A percentile compares a stretch with the other conserved stretches of the same genome.
phyloP scores from a whole-genome alignment of 2,329 filamentous ascomycete species.

The Penicillium thymicola region DNA sequence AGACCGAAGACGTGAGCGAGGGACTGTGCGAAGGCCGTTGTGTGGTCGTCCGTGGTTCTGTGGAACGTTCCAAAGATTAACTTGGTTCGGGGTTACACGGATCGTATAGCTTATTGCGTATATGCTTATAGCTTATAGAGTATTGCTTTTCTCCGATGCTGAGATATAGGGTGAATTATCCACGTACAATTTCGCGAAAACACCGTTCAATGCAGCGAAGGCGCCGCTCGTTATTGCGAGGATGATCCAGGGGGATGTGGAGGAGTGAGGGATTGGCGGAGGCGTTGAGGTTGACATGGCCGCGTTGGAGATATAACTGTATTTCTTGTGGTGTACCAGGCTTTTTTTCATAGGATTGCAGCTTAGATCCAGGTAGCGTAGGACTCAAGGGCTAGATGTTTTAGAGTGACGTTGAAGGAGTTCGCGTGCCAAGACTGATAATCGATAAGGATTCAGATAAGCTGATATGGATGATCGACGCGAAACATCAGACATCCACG shows the following conservation, averaged over 20 bases:
- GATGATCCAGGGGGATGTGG: slow-evolving; percentile 46
- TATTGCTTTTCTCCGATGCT: not conserved
- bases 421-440: slow-evolving; percentile 16
- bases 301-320: not conserved
- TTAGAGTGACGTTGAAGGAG: slow-evolving; percentile 6
- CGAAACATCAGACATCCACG: not conserved
- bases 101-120: not conserved
- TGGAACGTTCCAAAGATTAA: not conserved
- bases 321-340: not conserved
- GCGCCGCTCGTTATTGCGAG: slow-evolving; percentile 60
- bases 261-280: slow-evolving; percentile 4
- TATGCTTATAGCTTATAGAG: not conserved
- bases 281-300: slow-evolving; percentile 3
- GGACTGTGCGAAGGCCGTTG: slow-evolving; percentile 49
- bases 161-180: not conserved
- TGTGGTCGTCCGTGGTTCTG: slow-evolving; percentile 61
- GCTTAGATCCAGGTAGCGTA: slow-evolving; percentile 5
- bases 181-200: slow-evolving; percentile 63
- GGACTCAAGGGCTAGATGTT: not conserved
- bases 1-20: slow-evolving; percentile 47
- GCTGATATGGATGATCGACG: slow-evolving; percentile 10
- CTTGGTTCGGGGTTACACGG: not conserved
- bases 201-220: slow-evolving; percentile 62
- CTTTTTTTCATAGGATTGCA: not conserved
- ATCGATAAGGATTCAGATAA: slow-evolving; percentile 11